Evolutionary conservation across 164 flowering plant species (phyloP).

Genomic region (Chimonanthus salicifolius): DNA sequence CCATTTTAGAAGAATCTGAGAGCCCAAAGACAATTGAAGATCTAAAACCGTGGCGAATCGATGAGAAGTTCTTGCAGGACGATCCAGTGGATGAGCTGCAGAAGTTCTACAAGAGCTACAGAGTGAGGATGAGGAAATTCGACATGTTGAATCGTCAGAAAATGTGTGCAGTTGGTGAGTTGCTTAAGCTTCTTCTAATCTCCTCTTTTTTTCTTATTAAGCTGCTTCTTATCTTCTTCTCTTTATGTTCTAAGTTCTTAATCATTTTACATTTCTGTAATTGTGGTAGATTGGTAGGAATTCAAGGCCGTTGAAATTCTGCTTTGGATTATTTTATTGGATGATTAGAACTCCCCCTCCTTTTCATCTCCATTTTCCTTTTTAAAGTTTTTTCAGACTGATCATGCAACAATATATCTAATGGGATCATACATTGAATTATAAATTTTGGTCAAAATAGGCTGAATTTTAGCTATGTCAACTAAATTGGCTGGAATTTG

Average conservation of each 20-base stretch:
- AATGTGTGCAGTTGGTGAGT: conserved; percentile 86
- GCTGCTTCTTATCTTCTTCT: neutral
- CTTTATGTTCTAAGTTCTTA: neutral
- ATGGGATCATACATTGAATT: too few species aligned
- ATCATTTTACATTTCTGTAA: neutral
- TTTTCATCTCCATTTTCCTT: too few species aligned
- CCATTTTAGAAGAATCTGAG: conserved; percentile 81
- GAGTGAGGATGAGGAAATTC: conserved; percentile 81
- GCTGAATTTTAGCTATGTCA: too few species aligned
- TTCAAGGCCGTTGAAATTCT: too few species aligned
- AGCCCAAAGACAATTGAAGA: conserved; percentile 65
- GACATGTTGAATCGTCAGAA: conserved; percentile 94
- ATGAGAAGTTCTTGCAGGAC: conserved; percentile 57
- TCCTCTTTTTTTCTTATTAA: neutral
- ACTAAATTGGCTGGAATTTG: too few species aligned
- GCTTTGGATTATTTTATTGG: too few species aligned
- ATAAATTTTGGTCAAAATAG: too few species aligned
- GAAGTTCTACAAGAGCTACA: conserved; percentile 74
- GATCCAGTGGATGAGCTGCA: conserved; percentile 61
- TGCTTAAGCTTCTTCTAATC: neutral
- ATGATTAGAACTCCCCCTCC: too few species aligned
- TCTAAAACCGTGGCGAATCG: conserved; percentile 89
- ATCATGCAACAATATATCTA: too few species aligned
- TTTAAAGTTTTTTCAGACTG: too few species aligned
- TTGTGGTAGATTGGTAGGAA: neutral